phyloP scores from a whole-genome alignment of 257 asterid genomes.

The Knoxia roxburghii region DNA sequence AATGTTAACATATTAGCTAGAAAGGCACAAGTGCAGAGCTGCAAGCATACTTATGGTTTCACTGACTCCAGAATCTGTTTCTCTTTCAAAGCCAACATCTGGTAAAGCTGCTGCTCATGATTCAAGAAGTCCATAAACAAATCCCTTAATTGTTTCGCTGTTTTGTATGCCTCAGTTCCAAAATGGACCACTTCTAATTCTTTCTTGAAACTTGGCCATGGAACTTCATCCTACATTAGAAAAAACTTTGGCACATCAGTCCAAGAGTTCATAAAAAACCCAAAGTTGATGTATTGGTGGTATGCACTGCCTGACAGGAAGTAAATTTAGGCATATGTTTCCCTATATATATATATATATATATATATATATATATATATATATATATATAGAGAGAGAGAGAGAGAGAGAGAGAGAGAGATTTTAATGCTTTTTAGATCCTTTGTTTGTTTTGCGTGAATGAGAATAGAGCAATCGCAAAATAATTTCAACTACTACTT shows the following conservation, averaged over 20 bases:
- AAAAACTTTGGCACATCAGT: no score
- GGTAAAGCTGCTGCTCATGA: conserved; percentile 15
- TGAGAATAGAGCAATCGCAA: no score
- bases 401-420: no score
- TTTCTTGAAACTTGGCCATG: conserved; percentile 3
- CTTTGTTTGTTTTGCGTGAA: no score
- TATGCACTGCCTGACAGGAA: no score
- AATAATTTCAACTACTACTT: no score
- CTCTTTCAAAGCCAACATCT: conserved; percentile 22
- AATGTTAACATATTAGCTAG: neutral
- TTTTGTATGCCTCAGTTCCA: conserved; percentile 27
- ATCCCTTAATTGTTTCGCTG: conserved; percentile 19
- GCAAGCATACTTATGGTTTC: neutral
- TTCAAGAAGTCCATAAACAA: conserved; percentile 20
- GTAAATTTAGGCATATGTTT: neutral
- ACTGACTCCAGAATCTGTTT: conserved; percentile 12
- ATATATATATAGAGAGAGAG: no score
- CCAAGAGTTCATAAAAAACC: neutral
- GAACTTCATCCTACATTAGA: conserved; percentile 18
- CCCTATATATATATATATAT: neutral
- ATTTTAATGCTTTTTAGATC: no score
- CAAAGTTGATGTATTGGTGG: neutral
- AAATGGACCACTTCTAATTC: conserved; percentile 22
- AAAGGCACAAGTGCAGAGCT: neutral
- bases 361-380: no score